Evolutionary conservation across 2,329 filamentous ascomycete genomes (phyloP), one percentile per base, ranked within the genome.

Genomic region (Sporothrix pseudoabietina): DNA sequence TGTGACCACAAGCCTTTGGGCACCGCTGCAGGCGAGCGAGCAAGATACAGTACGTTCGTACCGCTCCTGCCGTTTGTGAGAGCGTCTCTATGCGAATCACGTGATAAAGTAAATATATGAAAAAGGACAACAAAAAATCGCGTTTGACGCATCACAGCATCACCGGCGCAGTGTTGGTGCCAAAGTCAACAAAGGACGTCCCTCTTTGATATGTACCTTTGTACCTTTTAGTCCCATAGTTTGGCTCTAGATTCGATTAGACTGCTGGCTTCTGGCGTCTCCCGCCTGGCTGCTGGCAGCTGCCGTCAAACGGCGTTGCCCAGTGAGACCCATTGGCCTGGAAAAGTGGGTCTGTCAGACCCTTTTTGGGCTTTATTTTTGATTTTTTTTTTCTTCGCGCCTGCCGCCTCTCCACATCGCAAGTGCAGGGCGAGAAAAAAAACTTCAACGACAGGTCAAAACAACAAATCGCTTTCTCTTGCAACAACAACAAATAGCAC

Each of bases 301-400:
- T 69, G 66, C 66, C 66, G 69, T 63, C 10, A n/a, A 54, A 71
- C 69, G 55, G 30, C 71, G 71, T 73, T 73, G 71, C 71, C 71
- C 65, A 73, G 71, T 69, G 71, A 63, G 65, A 57, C 71, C 55
- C 12, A 44, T 22, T 57, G 35, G 68, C 35, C 22, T 65, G 55
- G 30, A 73, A 55, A 73, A 73, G 68, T 73, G 72, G 72, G 49
- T 1, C 66, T 8, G 1, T 12, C 8, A 5, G 9, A 35, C 65
- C 65, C 39, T 63, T 68, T 68, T 68, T 52, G 52, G 8, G 14
- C 44, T 26, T 49, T 65, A 70, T 57, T 55, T 54, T 41, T 57
- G 9, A 22, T 26, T 32, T 19, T 26, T 49, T 49, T 52, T 32
- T 59, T 52, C 61, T 71, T 39, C 22, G 49, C 30, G 41, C 26